These are phyloP conservation scores for Huntiella decipiens DNA, from an alignment of 2,329 filamentous ascomycete genomes.

Conservation along the genomic window DNA sequence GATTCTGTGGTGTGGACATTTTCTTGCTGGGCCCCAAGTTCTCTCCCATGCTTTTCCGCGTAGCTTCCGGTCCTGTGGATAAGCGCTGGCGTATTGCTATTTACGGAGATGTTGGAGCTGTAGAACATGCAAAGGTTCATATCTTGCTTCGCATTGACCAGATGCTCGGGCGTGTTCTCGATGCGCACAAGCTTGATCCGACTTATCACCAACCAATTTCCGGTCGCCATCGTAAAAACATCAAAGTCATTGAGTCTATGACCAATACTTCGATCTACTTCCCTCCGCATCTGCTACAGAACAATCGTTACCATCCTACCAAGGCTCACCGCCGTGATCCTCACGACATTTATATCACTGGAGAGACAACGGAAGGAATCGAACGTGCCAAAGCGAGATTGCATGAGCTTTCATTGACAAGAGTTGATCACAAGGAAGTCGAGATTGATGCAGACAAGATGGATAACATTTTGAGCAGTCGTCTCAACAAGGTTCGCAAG, in stretches of 20 bases:
- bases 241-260: conserved; percentile 89
- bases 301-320: conserved; percentile 76
- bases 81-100: conserved; percentile 84
- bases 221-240: conserved; percentile 86
- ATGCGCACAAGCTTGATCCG: conserved; percentile 64
- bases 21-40: conserved; percentile 86
- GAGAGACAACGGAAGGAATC: conserved; percentile 69
- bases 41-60: conserved; percentile 53
- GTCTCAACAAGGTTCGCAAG: conserved; percentile 90
- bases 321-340: conserved; percentile 67
- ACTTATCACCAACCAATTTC: conserved; percentile 84
- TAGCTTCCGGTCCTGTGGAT: conserved; percentile 68
- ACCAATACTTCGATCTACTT: conserved; percentile 98
- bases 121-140: conserved; percentile 91
- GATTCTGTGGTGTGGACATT: conserved; percentile 85
- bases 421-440: conserved; percentile 81
- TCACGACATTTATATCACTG: conserved; percentile 87
- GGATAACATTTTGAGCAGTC: conserved; percentile 77
- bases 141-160: conserved; percentile 95
- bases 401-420: conserved; percentile 61
- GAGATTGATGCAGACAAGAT: conserved; percentile 81
- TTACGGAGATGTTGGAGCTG: conserved; percentile 85
- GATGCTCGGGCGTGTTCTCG: conserved; percentile 57
- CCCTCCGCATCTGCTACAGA: conserved; percentile 76
- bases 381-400: conserved; percentile 79